Evolutionary conservation across 306 rosid species (phyloP).

Genomic region (Carpinus viminea): DNA sequence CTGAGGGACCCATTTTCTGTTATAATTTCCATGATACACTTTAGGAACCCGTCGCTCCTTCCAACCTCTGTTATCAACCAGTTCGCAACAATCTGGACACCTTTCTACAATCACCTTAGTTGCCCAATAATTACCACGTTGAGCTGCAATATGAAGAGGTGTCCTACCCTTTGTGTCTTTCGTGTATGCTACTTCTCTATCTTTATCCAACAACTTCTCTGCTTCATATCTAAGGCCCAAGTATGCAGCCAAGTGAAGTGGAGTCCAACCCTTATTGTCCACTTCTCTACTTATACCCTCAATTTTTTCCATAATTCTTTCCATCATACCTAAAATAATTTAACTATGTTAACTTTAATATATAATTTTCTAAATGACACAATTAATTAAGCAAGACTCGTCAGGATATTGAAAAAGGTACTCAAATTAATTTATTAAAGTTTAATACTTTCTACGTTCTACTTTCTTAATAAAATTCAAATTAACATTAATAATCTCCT

Average conservation of each 20-base stretch:
- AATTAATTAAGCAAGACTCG: too few species aligned
- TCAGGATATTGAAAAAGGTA: too few species aligned
- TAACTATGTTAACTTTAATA: not conserved
- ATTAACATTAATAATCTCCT: too few species aligned
- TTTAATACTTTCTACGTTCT: too few species aligned
- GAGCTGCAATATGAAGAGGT: constrained; percentile 15
- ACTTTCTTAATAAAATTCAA: too few species aligned
- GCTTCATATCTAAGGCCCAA: fast-evolving
- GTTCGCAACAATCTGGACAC: constrained; percentile 1
- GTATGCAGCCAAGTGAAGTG: constrained; percentile 14
- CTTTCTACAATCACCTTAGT: not conserved
- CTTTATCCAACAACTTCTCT: not conserved
- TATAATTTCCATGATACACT: not conserved
- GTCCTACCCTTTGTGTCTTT: not conserved
- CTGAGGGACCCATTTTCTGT: not conserved
- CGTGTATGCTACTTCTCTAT: not conserved
- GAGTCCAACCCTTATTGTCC: not conserved
- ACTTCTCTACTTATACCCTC: not conserved
- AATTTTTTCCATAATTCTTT: not conserved
- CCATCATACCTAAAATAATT: not conserved
- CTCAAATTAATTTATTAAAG: too few species aligned
- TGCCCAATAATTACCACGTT: not conserved
- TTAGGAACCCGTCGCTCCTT: not conserved
- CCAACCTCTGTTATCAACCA: constrained; percentile 2
- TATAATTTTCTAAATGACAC: too few species aligned